Evolutionary conservation across 305 asterid species (phyloP).

Genomic region (Solanum hybrid): DNA sequence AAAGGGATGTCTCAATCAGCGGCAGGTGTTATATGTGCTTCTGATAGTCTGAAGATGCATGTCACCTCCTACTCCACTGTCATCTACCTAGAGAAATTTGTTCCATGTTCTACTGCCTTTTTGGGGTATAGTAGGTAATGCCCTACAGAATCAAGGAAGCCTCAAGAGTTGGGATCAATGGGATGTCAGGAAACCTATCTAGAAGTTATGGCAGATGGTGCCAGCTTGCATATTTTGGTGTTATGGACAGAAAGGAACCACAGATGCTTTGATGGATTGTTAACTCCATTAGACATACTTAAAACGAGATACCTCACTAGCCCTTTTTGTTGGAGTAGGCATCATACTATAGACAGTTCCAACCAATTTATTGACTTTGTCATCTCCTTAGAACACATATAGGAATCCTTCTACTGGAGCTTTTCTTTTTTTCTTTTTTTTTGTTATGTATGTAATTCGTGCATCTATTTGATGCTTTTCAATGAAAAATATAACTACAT

Average conservation of each 20-base stretch:
- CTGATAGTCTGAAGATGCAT: too few relatives aligned
- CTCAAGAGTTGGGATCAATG: too few relatives aligned
- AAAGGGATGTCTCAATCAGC: too few relatives aligned
- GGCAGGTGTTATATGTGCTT: too few relatives aligned
- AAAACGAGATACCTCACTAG: neutral
- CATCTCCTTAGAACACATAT: neutral
- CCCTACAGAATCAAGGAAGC: too few relatives aligned
- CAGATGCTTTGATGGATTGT: neutral
- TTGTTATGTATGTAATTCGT: neutral
- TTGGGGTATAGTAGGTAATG: too few relatives aligned
- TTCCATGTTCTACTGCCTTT: too few relatives aligned
- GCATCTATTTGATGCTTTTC: neutral
- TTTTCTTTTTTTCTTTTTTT: neutral
- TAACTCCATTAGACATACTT: neutral
- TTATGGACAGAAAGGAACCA: neutral
- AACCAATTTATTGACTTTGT: neutral
- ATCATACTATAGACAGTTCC: neutral
- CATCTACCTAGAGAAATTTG: too few relatives aligned
- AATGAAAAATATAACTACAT: neutral
- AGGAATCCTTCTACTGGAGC: neutral
- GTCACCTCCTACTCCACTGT: too few relatives aligned
- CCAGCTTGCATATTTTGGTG: neutral
- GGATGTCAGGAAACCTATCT: too few relatives aligned
- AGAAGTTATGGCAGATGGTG: neutral
- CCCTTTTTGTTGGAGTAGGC: neutral